These are phyloP conservation scores for Trifolium dubium DNA, from an alignment of 306 rosid species.

Conservation along the genomic window DNA sequence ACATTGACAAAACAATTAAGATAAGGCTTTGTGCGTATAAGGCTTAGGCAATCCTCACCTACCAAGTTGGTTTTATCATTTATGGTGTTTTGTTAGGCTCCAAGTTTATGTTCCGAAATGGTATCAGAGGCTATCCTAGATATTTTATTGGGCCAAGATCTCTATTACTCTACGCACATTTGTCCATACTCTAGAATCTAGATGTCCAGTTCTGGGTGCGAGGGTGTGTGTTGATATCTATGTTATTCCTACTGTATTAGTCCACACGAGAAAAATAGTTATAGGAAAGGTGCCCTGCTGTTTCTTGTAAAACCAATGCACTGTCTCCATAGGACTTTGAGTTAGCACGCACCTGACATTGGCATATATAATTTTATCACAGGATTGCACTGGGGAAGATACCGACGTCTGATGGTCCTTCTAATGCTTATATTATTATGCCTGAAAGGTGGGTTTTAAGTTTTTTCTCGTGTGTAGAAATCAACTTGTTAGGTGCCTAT, in stretches of 20 bases:
- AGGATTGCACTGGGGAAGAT: constrained; percentile 96
- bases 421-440: constrained; percentile 79
- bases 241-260: not conserved
- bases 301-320: constrained; percentile 57
- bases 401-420: constrained; percentile 84
- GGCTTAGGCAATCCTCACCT: not conserved
- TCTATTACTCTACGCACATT: not conserved
- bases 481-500: constrained; percentile 47
- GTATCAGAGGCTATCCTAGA: not conserved
- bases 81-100: not conserved
- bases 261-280: constrained; percentile 1
- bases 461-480: constrained; percentile 51
- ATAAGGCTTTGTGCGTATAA: not conserved
- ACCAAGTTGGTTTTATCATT: not conserved
- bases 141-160: not conserved
- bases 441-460: constrained; percentile 91
- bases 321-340: constrained; percentile 61
- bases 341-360: constrained; percentile 66
- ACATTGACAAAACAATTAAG: not conserved
- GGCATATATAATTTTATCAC: constrained; percentile 78
- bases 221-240: not conserved
- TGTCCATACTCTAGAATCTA: not conserved
- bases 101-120: not conserved
- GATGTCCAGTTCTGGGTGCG: not conserved
- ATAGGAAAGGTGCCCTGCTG: constrained; percentile 46